Evolutionary conservation across 2,329 filamentous ascomycete genomes (phyloP), one percentile per base, ranked within the genome.

Genomic region (Coniochaeta sp.): DNA sequence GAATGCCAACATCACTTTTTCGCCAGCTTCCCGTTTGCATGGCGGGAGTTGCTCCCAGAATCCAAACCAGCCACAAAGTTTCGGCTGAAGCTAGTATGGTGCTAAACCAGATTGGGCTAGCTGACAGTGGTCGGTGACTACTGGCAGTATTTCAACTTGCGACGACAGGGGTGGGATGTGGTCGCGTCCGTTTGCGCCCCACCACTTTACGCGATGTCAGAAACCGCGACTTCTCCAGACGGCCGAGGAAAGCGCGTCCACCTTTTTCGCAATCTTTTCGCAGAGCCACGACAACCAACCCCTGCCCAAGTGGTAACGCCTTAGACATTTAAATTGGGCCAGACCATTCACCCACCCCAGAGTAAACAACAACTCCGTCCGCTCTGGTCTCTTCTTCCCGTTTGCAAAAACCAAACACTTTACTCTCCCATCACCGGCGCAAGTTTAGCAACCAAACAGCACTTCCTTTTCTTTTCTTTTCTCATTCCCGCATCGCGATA

Each of bases 211-310:
- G n/a, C n/a, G n/a, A n/a, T n/a, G n/a, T n/a, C 14, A 18, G 45
- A 30, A 31, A 30, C n/a, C 28, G 26, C 45, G n/a, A n/a, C n/a
- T n/a, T n/a, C n/a, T n/a, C n/a, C n/a, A n/a, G n/a, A n/a, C n/a
- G n/a, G n/a, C n/a, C n/a, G n/a, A n/a, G n/a, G n/a, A 47, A 47
- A 47, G 26, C 45, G 45, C 45, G 45, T 47, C 45, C 45, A 47
- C 18, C 38, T 42, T 26, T 42, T 42, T 24, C n/a, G 6, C 5
- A 30, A 12, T 24, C 3, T 6, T 42, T 38, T 22, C 33, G 3
- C 18, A 38, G n/a, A n/a, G n/a, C n/a, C 33, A 38, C 33, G 22
- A 46, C 24, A n/a, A 28, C 40, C 40, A 26, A 26, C 42, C 22
- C 42, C 42, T 26, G 42, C 13, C 24, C 13, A 22, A 16, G 33